These are phyloP conservation scores for Fennellomyces sp. DNA, from an alignment of 371 early-diverging fungal species.

Conservation along the genomic window DNA sequence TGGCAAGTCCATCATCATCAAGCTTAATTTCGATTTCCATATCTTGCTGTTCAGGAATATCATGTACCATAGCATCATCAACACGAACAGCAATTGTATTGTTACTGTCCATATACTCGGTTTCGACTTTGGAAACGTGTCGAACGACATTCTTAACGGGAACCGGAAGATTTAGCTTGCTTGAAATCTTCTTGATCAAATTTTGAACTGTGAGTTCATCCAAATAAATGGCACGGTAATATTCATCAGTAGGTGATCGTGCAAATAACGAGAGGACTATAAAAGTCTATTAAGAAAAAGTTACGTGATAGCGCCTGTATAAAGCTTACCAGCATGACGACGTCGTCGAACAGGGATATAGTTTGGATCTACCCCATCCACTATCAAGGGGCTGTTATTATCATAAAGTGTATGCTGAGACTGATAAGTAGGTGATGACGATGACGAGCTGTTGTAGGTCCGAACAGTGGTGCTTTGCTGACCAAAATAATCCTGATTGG, in stretches of 20 bases:
- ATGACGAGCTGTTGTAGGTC: background rate
- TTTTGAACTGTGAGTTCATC: conserved; percentile 47
- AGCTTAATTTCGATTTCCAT: conserved; percentile 53
- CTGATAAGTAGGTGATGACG: background rate
- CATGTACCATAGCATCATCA: conserved; percentile 53
- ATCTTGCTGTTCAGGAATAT: conserved; percentile 57
- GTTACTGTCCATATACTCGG: background rate
- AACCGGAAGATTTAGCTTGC: conserved; percentile 42
- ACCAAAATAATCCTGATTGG: conserved; percentile 1
- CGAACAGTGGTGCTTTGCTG: background rate
- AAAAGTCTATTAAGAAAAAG: background rate
- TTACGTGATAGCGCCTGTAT: background rate
- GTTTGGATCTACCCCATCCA: conserved; percentile 31
- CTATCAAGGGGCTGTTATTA: background rate
- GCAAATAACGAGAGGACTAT: conserved; percentile 55
- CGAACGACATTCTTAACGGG: conserved; percentile 36
- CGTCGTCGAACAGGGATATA: conserved; percentile 37
- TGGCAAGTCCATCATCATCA: conserved; percentile 42
- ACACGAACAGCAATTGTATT: conserved; percentile 38
- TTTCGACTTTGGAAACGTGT: conserved; percentile 29
- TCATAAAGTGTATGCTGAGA: background rate
- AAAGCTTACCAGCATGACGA: conserved; percentile 29
- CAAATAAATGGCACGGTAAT: conserved; percentile 57
- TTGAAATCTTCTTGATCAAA: conserved; percentile 27
- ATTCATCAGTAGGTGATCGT: conserved; percentile 41